Conservation (phyloP, 495 filamentous ascomycete genomes). For the Lepraria neglecta region DNA sequence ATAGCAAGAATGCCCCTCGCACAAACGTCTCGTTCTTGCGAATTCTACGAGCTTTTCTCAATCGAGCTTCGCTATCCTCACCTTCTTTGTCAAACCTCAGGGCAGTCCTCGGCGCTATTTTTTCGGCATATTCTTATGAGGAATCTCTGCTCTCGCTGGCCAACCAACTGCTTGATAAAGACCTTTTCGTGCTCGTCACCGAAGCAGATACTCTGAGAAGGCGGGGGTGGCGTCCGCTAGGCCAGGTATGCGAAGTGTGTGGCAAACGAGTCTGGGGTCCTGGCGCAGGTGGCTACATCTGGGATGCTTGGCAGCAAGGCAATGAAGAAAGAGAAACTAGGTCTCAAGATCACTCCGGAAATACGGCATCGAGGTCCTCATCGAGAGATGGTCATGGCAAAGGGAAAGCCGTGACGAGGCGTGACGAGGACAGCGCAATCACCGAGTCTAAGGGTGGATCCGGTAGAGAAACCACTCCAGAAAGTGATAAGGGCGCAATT, state of each 20-base stretch:
- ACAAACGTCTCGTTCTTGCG: conserved; percentile 75
- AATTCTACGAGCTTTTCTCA: conserved; percentile 85
- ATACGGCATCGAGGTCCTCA: background rate
- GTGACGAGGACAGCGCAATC: conserved; percentile 10
- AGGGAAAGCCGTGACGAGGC: conserved; percentile 18
- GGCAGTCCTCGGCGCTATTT: conserved; percentile 76
- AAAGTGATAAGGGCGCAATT: conserved; percentile 31
- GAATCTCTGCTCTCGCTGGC: conserved; percentile 78
- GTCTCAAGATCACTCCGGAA: background rate
- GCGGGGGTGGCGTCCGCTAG: conserved; percentile 79
- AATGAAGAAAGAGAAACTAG: conserved; percentile 39
- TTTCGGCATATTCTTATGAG: conserved; percentile 92
- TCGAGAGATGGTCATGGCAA: conserved; percentile 15
- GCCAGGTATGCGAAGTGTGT: conserved; percentile 82
- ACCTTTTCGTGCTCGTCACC: conserved; percentile 78
- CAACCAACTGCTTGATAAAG: conserved; percentile 79
- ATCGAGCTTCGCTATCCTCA: conserved; percentile 69
- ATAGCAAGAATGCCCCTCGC: conserved; percentile 34
- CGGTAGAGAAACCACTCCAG: background rate
- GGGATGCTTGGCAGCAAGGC: conserved; percentile 69
- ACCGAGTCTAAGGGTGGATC: background rate
- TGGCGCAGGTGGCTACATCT: conserved; percentile 69
- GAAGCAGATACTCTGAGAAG: conserved; percentile 69
- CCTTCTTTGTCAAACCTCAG: conserved; percentile 84
- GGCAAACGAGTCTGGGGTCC: conserved; percentile 82